These are phyloP conservation scores for Botrytis medusae DNA, from an alignment of 2,329 filamentous ascomycete species.

Conservation along the genomic window DNA sequence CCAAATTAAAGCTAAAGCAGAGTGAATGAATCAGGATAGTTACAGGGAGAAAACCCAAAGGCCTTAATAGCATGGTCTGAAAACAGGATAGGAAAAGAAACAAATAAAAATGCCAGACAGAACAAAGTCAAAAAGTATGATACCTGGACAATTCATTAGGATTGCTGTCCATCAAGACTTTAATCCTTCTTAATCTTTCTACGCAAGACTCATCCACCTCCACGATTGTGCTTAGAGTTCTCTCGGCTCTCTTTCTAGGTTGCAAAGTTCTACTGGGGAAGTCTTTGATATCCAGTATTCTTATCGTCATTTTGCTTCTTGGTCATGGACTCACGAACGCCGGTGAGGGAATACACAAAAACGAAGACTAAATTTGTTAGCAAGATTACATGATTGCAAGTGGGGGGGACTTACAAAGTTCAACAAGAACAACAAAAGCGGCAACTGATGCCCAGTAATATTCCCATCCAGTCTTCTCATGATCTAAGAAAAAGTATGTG, in stretches of 20 bases:
- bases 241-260: background rate
- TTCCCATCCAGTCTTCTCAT: constrained; percentile 34
- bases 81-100: background rate
- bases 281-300: constrained; percentile 29
- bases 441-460: constrained; percentile 30
- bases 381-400: constrained; percentile 2
- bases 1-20: constrained; percentile 12
- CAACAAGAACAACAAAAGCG: constrained; percentile 28
- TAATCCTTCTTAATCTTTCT: background rate
- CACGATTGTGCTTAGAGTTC: background rate
- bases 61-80: background rate
- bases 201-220: constrained; percentile 10
- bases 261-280: constrained; percentile 28
- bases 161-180: constrained; percentile 2
- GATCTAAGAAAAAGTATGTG: constrained; percentile 39
- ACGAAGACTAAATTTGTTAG: constrained; percentile 26
- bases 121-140: constrained; percentile 7
- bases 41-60: background rate
- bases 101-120: constrained; percentile 3
- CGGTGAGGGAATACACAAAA: constrained; percentile 31
- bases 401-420: constrained; percentile 31
- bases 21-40: background rate
- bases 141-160: background rate
- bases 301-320: constrained; percentile 28
- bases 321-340: constrained; percentile 30